phyloP scores from a whole-genome alignment of 2,329 filamentous ascomycete genomes.

The Thyridium curvatum region DNA sequence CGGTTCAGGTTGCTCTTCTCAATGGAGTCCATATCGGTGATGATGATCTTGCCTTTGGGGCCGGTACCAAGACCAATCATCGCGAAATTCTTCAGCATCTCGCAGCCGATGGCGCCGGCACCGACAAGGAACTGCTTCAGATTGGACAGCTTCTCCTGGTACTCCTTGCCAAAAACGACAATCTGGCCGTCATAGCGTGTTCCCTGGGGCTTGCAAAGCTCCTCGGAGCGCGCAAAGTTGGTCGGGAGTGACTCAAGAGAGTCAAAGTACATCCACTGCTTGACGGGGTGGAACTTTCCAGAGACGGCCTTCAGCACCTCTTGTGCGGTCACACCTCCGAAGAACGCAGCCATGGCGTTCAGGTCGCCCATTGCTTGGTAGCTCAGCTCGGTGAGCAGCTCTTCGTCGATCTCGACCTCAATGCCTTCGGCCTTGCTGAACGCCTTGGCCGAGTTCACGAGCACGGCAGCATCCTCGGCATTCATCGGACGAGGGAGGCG shows the following conservation, averaged over 20 bases:
- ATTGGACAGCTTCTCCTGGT: slow-evolving; percentile 88
- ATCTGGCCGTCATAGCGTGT: slow-evolving; percentile 96
- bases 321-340: slow-evolving; percentile 88
- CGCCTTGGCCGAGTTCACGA: slow-evolving; percentile 68
- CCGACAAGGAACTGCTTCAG: slow-evolving; percentile 91
- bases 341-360: slow-evolving; percentile 88
- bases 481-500: slow-evolving; percentile 78
- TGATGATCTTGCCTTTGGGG: slow-evolving; percentile 78
- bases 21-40: slow-evolving; percentile 98
- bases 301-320: slow-evolving; percentile 96
- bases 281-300: slow-evolving; percentile 93
- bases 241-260: slow-evolving; percentile 91
- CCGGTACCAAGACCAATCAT: slow-evolving; percentile 95
- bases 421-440: slow-evolving; percentile 69
- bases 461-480: slow-evolving; percentile 72
- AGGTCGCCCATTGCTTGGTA: slow-evolving; percentile 92
- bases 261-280: slow-evolving; percentile 96
- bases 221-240: slow-evolving; percentile 68
- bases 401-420: slow-evolving; percentile 83
- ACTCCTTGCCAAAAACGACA: slow-evolving; percentile 89
- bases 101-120: slow-evolving; percentile 93
- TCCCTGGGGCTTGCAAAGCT: slow-evolving; percentile 78
- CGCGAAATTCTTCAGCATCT: slow-evolving; percentile 99
- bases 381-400: slow-evolving; percentile 85
- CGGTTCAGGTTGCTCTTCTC: slow-evolving; percentile 98